A percentile compares a stretch with the other conserved stretches of the same genome.
These are phyloP conservation scores for Aspergillus intermedius DNA, from an alignment of 2,329 filamentous ascomycete genomes.

Conservation along the genomic window DNA sequence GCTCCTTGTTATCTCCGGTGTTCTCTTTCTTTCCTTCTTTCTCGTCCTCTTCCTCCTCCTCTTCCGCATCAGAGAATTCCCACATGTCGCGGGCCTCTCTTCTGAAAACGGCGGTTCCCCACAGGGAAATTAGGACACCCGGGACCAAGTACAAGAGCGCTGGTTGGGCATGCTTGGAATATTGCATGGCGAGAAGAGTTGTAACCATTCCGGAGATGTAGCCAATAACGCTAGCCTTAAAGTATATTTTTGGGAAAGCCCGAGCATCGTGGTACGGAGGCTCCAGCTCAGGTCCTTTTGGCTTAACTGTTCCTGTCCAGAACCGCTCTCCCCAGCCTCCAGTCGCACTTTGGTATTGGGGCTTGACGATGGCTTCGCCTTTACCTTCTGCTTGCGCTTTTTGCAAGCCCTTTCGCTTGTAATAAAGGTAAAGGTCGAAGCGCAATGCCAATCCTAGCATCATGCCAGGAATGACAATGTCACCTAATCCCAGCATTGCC, in stretches of 20 bases:
- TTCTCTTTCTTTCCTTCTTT: slow-evolving; percentile 8
- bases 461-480: slow-evolving; percentile 87
- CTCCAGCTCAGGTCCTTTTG: slow-evolving; percentile 23
- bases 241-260: slow-evolving; percentile 76
- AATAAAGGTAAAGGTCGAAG: slow-evolving; percentile 85
- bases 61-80: slow-evolving; percentile 65
- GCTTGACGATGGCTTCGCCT: slow-evolving; percentile 19
- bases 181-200: slow-evolving; percentile 69
- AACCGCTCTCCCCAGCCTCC: slow-evolving; percentile 77
- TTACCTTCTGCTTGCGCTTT: slow-evolving; percentile 17
- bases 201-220: slow-evolving; percentile 72
- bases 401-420: slow-evolving; percentile 58
- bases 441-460: slow-evolving; percentile 80
- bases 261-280: slow-evolving; percentile 34
- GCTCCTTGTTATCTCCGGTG: slow-evolving; percentile 45
- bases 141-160: slow-evolving; percentile 90
- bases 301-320: slow-evolving; percentile 53
- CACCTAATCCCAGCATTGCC: slow-evolving; percentile 86
- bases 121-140: slow-evolving; percentile 67
- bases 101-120: slow-evolving; percentile 63
- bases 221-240: slow-evolving; percentile 66
- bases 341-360: slow-evolving; percentile 49
- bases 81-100: slow-evolving; percentile 73
- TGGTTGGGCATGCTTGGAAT: slow-evolving; percentile 77
- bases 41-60: slow-evolving; percentile 35